Conservation (phyloP, 2,329 filamentous ascomycete species). For the Triangularia verruculosa region DNA sequence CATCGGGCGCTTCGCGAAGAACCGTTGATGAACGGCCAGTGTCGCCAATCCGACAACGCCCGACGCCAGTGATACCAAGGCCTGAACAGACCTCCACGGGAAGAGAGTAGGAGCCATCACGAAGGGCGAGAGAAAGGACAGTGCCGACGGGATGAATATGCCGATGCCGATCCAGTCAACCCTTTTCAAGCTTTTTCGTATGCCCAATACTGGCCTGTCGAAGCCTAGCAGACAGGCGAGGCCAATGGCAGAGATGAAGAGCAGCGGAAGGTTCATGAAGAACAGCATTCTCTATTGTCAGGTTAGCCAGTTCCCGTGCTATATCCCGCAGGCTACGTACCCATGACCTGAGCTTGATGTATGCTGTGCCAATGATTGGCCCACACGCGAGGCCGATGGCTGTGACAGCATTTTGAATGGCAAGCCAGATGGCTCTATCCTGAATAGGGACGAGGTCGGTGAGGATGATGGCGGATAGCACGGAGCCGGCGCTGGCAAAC, state of each 20-base stretch:
- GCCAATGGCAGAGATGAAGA: slow-evolving; percentile 14
- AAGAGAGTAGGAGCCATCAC: slow-evolving; percentile 19
- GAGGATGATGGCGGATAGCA: slow-evolving; percentile 19
- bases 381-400: slow-evolving; percentile 19
- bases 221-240: slow-evolving; percentile 18
- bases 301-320: not conserved
- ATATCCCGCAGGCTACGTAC: not conserved
- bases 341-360: slow-evolving; percentile 13
- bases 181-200: slow-evolving; percentile 9
- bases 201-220: slow-evolving; percentile 11
- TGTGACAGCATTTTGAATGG: slow-evolving; percentile 18
- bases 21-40: slow-evolving; percentile 17
- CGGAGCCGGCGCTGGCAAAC: slow-evolving; percentile 17
- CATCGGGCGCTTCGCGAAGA: slow-evolving; percentile 17
- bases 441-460: slow-evolving; percentile 19
- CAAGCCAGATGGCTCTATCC: slow-evolving; percentile 21
- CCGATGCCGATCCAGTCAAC: slow-evolving; percentile 21
- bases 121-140: slow-evolving; percentile 18
- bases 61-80: slow-evolving; percentile 14
- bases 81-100: slow-evolving; percentile 15
- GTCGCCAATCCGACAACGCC: slow-evolving; percentile 13
- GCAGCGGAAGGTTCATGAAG: slow-evolving; percentile 20
- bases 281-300: slow-evolving; percentile 17
- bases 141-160: slow-evolving; percentile 18
- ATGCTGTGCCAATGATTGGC: slow-evolving; percentile 14